Percentiles rank a stretch among this genome's conserved stretches.
Evolutionary conservation across 1,139 yeast species (phyloP).

Genomic region (Oligophagozyma castellii): DNA sequence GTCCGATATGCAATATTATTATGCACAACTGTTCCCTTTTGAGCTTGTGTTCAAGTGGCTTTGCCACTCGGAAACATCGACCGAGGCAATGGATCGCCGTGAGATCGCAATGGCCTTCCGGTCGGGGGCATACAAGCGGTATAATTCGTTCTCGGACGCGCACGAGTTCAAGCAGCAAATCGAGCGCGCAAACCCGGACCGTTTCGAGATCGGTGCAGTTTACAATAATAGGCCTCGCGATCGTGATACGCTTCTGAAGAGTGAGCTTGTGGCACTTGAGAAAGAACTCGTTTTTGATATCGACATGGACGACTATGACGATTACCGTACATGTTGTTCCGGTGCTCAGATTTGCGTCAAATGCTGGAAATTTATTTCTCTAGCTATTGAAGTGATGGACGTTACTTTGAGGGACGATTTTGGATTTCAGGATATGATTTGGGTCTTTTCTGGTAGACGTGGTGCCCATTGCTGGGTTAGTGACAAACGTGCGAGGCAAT

Average conservation of each 20-base stretch:
- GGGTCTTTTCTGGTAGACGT: constrained; percentile 98
- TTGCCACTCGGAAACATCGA: constrained; percentile 65
- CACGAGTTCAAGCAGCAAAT: constrained; percentile 73
- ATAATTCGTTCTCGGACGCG: constrained; percentile 53
- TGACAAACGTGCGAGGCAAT: constrained; percentile 61
- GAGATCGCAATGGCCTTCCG: constrained; percentile 88
- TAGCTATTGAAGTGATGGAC: constrained; percentile 69
- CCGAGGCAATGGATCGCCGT: constrained; percentile 65
- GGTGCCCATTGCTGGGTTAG: constrained; percentile 99
- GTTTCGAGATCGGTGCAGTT: constrained; percentile 93
- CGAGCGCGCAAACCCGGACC: constrained; percentile 60
- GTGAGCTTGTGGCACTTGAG: constrained; percentile 63
- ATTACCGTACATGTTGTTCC: constrained; percentile 81
- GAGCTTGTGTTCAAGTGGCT: constrained; percentile 74
- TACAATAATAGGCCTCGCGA: constrained; percentile 79
- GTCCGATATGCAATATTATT: constrained; percentile 63
- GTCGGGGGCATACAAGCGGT: constrained; percentile 80
- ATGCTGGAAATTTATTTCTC: constrained; percentile 92
- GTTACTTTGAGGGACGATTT: constrained; percentile 69
- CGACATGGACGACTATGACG: constrained; percentile 95
- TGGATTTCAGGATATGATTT: constrained; percentile 72
- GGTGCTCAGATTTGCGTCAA: constrained; percentile 74
- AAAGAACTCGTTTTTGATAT: constrained; percentile 93
- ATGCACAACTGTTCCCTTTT: constrained; percentile 60
- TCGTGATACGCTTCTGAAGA: constrained; percentile 64